Percentiles rank a stretch among this genome's conserved stretches.
phyloP scores from a whole-genome alignment of 192 early-diverging fungal genomes.

The Entrophospora sp. region DNA sequence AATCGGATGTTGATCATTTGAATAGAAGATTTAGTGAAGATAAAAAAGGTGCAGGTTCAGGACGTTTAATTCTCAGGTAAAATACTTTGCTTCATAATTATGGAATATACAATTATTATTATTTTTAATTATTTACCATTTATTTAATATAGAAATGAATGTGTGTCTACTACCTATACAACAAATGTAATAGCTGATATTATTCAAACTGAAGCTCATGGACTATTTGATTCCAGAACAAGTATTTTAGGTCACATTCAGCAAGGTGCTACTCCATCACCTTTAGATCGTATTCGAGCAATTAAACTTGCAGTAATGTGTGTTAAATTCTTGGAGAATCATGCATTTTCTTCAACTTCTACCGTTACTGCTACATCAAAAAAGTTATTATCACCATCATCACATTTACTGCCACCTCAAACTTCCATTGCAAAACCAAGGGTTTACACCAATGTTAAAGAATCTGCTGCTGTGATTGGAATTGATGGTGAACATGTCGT shows the following conservation, averaged over 20 bases:
- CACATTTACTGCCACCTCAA: no score
- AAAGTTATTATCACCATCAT: no score
- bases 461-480: conserved; percentile 71
- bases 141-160: conserved; percentile 45
- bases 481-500: no score
- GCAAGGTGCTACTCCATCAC: conserved; percentile 87
- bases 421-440: conserved; percentile 44
- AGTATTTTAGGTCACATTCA: conserved; percentile 91
- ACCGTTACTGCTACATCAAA: conserved; percentile 33
- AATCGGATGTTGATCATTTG: conserved; percentile 79
- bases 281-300: conserved; percentile 94
- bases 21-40: conserved; percentile 70
- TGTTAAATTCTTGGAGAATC: conserved; percentile 74
- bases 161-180: conserved; percentile 72
- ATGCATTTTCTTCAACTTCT: conserved; percentile 37
- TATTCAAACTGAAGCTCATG: conserved; percentile 76
- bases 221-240: conserved; percentile 84
- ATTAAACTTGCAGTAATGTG: conserved; percentile 74
- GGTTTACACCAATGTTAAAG: conserved; percentile 48
- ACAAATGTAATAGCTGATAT: conserved; percentile 83
- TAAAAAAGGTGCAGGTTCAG: conserved; percentile 60
- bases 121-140: background rate
- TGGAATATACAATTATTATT: background rate
- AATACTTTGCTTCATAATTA: background rate
- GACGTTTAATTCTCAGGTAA: conserved; percentile 75